Conservation (phyloP, 805 yeast species). For the Lipomyces chichibuensis region DNA sequence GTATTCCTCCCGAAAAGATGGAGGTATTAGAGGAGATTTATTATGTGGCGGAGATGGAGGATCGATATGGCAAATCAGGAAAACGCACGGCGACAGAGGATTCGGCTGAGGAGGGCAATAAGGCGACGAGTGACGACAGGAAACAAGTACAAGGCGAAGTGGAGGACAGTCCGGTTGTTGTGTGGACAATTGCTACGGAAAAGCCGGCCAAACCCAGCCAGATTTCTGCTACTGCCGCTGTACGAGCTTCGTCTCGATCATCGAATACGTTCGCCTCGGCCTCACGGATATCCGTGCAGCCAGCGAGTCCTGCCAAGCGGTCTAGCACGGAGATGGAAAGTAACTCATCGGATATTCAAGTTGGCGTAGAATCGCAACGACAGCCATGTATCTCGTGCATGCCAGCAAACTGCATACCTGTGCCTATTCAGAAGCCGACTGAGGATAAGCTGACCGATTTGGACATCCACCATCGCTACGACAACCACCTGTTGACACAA, state of each 20-base stretch:
- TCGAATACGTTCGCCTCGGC: slow-evolving; percentile 3
- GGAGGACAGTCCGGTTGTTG: slow-evolving; percentile 6
- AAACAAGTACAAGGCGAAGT: background rate
- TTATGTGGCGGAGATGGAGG: slow-evolving; percentile 34
- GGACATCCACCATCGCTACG: background rate
- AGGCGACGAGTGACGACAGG: background rate
- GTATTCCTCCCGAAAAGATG: slow-evolving; percentile 23
- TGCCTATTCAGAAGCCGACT: background rate
- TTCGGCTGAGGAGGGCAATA: background rate
- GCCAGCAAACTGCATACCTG: background rate
- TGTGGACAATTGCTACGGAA: slow-evolving; percentile 18
- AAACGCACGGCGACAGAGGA: background rate
- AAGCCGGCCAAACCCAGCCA: background rate
- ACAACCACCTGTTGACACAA: background rate
- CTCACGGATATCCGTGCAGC: slow-evolving; percentile 10
- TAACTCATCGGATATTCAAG: background rate
- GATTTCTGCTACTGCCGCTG: slow-evolving; percentile 19
- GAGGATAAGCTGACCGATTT: background rate
- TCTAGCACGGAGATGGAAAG: background rate
- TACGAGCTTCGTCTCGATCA: slow-evolving; percentile 18
- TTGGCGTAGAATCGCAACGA: background rate
- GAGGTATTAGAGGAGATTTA: slow-evolving; percentile 35
- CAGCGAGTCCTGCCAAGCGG: slow-evolving; percentile 7
- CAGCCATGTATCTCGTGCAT: background rate
- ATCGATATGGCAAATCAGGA: slow-evolving; percentile 6